phyloP scores from a whole-genome alignment of 2,329 filamentous ascomycete species.

The Aspergillus sp. region DNA sequence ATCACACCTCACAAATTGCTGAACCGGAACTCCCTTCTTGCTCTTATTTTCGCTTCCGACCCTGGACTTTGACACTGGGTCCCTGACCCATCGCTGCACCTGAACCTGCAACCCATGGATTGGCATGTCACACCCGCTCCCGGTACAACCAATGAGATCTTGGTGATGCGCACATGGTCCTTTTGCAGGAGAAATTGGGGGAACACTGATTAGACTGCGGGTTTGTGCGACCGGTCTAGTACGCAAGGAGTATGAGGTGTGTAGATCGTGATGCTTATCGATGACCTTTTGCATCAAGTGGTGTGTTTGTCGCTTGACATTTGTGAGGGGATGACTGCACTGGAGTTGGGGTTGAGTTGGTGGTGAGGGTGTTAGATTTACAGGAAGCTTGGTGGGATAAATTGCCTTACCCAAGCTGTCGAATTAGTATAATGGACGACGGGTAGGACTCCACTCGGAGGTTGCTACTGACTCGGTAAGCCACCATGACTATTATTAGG shows the following conservation, averaged over 20 bases:
- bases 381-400: too few species aligned
- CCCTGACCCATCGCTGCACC: neutral
- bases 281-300: neutral
- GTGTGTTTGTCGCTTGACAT: too few species aligned
- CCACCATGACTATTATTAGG: too few species aligned
- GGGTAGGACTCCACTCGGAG: too few species aligned
- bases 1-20: neutral
- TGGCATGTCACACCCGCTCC: neutral
- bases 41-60: neutral
- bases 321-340: too few species aligned
- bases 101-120: neutral
- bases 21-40: neutral
- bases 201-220: neutral
- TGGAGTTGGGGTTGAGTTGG: too few species aligned
- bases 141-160: neutral
- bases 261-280: slow-evolving; percentile 3
- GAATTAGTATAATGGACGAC: too few species aligned
- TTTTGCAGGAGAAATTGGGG: neutral
- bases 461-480: too few species aligned
- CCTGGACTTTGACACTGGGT: too few species aligned
- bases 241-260: neutral
- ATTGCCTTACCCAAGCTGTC: too few species aligned
- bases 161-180: slow-evolving; percentile 10
- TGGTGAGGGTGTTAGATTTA: too few species aligned
- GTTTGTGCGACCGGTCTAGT: neutral